Conservation (phyloP, 441 rosid genomes). For the Monsonia emarginata region DNA sequence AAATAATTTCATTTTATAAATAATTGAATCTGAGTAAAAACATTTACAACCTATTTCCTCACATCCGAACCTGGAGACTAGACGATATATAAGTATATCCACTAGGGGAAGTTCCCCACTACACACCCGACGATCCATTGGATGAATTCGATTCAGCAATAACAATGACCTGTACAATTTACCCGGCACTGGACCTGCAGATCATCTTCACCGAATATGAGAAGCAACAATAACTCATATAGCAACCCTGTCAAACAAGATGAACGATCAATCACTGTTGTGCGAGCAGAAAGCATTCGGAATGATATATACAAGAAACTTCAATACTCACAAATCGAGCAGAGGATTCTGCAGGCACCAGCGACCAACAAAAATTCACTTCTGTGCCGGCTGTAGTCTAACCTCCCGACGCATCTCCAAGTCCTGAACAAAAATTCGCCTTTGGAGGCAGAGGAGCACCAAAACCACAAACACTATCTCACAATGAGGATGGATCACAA, state of each 20-base stretch:
- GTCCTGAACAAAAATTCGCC: neutral
- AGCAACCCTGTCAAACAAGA: conserved; percentile 20
- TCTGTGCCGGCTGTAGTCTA: neutral
- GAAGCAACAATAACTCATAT: conserved; percentile 11
- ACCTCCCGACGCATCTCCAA: neutral
- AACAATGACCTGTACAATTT: conserved; percentile 31
- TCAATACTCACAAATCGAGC: conserved; percentile 22
- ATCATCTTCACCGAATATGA: conserved; percentile 7
- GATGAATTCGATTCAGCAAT: conserved; percentile 18
- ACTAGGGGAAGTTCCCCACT: conserved; percentile 19
- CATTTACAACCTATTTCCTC: conserved; percentile 34
- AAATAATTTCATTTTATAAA: conserved; percentile 11
- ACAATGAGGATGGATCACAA: neutral
- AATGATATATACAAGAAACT: neutral
- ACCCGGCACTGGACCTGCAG: conserved; percentile 21
- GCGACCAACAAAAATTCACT: conserved; percentile 8
- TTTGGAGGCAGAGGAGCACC: neutral
- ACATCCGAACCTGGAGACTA: conserved; percentile 24
- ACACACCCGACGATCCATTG: conserved; percentile 17
- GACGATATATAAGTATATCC: conserved; percentile 5
- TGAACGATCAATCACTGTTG: conserved; percentile 10
- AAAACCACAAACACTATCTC: neutral
- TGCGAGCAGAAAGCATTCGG: conserved; percentile 7
- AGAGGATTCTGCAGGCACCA: conserved; percentile 21
- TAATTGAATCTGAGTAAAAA: conserved; percentile 19